Percentiles rank a stretch among this genome's conserved stretches.
Evolutionary conservation across 2,329 filamentous ascomycete species (phyloP).

Genomic region (Pseudogymnoascus sp.): DNA sequence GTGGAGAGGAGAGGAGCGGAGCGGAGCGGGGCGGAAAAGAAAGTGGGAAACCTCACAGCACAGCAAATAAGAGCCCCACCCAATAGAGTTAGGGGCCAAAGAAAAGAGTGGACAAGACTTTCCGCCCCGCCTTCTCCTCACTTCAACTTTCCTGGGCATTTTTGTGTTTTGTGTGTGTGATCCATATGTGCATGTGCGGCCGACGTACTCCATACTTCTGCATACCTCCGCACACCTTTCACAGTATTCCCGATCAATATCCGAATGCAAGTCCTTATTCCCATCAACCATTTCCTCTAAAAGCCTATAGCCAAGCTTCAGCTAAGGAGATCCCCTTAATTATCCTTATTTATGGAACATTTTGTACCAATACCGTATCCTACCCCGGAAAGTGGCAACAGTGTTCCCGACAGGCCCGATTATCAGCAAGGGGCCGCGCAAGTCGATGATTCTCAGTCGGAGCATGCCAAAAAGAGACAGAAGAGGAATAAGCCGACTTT

Average conservation of each 20-base stretch:
- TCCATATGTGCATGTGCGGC: neutral
- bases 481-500: slow-evolving; percentile 79
- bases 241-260: slow-evolving; percentile 7
- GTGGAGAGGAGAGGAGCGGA: neutral
- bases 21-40: neutral
- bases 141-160: neutral
- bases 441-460: slow-evolving; percentile 1
- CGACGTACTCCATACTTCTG: neutral
- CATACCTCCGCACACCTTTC: neutral
- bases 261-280: slow-evolving; percentile 20
- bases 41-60: neutral
- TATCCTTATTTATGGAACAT: slow-evolving; percentile 7
- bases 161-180: neutral
- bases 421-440: neutral
- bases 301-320: neutral
- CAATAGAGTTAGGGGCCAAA: neutral
- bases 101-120: neutral
- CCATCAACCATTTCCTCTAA: slow-evolving; percentile 23
- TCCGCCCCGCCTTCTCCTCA: slow-evolving; percentile 1
- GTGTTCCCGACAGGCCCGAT: neutral
- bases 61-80: neutral
- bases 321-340: neutral
- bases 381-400: neutral
- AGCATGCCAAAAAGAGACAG: slow-evolving; percentile 54
- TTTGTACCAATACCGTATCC: neutral